Conservation (phyloP, 768 basidiomycete genomes). For the Stropharia rugosoannulata region DNA sequence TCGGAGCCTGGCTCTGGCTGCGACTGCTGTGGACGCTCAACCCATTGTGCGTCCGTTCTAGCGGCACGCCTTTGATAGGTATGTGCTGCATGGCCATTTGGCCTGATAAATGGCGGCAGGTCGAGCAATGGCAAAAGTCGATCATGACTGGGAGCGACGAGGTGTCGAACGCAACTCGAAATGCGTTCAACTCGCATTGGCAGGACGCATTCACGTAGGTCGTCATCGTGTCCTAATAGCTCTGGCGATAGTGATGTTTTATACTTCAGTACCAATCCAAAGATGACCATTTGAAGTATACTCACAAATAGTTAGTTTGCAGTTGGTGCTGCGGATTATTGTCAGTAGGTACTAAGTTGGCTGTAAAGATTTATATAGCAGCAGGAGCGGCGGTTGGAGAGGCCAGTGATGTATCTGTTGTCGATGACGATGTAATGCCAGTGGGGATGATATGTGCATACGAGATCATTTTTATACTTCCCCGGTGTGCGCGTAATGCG, state of each 20-base stretch:
- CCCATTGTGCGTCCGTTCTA: conserved; percentile 8
- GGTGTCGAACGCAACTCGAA: conserved; percentile 22
- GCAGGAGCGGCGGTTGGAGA: no score
- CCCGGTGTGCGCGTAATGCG: no score
- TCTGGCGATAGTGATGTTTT: neutral
- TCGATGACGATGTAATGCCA: no score
- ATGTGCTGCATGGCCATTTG: conserved; percentile 23
- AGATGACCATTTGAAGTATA: neutral
- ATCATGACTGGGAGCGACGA: conserved; percentile 20
- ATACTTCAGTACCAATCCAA: neutral
- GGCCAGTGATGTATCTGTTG: no score
- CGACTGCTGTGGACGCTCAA: conserved; percentile 9
- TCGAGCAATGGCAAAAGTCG: conserved; percentile 28
- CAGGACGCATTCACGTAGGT: conserved; percentile 25
- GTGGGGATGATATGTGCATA: no score
- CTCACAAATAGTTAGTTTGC: no score
- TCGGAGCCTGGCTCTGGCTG: conserved; percentile 4
- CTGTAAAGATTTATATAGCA: no score
- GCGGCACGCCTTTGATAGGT: conserved; percentile 19
- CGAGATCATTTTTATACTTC: no score
- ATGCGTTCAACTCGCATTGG: conserved; percentile 26
- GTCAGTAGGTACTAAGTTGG: no score
- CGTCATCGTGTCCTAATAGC: neutral
- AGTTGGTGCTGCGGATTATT: no score
- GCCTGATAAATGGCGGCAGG: conserved; percentile 27